Conservation (phyloP, 2,329 filamentous ascomycete species). For the Fusarium circinatum region DNA sequence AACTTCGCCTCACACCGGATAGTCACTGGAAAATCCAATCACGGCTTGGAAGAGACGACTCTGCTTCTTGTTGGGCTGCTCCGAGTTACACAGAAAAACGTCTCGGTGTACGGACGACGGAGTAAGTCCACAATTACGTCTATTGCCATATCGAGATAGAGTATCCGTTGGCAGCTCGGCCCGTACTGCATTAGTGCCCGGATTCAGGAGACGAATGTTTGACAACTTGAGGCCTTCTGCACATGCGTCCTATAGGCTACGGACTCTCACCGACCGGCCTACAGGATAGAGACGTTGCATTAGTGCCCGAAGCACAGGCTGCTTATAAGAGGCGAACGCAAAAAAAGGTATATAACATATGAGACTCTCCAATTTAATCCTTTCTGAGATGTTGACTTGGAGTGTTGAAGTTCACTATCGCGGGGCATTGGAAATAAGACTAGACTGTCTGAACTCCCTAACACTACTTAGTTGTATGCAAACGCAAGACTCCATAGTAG, state of each 20-base stretch:
- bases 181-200: slow-evolving; percentile 30
- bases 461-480: not conserved
- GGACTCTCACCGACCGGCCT: slow-evolving; percentile 13
- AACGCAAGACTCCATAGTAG: not conserved
- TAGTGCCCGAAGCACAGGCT: not conserved
- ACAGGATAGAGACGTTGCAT: slow-evolving; percentile 14
- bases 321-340: not conserved
- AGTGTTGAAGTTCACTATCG: not conserved
- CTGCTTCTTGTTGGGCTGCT: slow-evolving; percentile 10
- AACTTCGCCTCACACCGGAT: not conserved
- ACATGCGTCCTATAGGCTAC: slow-evolving; percentile 15
- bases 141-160: slow-evolving; percentile 10
- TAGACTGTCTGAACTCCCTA: not conserved
- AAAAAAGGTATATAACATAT: not conserved
- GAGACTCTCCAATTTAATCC: not conserved
- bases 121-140: not conserved
- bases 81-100: slow-evolving; percentile 17
- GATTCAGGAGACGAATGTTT: not conserved
- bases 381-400: not conserved
- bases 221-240: slow-evolving; percentile 15
- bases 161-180: slow-evolving; percentile 27
- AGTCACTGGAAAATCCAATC: slow-evolving; percentile 11
- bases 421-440: not conserved
- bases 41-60: slow-evolving; percentile 1
- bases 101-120: slow-evolving; percentile 1